Base-by-base conservation (phyloP, 1,284 basidiomycete species). In the Farysia itapuensis region DNA sequence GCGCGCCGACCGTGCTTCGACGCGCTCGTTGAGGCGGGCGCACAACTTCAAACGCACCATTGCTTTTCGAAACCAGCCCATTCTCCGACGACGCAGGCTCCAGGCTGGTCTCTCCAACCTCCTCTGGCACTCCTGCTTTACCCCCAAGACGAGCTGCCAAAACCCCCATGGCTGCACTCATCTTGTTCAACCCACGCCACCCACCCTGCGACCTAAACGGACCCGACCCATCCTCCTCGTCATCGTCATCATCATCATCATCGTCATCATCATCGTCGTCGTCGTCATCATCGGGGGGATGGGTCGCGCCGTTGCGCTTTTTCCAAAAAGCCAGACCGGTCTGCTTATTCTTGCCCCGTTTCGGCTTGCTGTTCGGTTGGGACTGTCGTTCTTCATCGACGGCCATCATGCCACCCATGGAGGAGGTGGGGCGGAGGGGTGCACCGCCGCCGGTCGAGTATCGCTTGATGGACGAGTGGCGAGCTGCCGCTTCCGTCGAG, bases 101-200 rank as follows among this genome's bases (percentile, higher is more conserved):
- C 23, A 61, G 42, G 39, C 58, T 56, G n/a, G 33, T 51, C 21
- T 51, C 43, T 6, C 28, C 46, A 21, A 45, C 42, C 25, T 53
- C 57, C 18, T 20, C 42, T 5, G 29, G 35, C 4, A 28, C 52
- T 21, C 33, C 15, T n/a, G 29, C 40, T 22, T 34, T 42, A 0
- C 24, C 51, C 22, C 54, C 59, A 23, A 63, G 29, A 5, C 45
- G 48, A 13, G 41, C 39, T 18, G 42, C 38, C 19, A 67, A 23
- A 13, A 40, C 47, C 26, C 35, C 44, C 40, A 70, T 48, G 22
- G 65, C 65, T 0, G 58, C 63, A 15, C 38, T 46, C 63, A 70
- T 70, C 63, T 63, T 66, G 33, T 50, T 64, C 25, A 66, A 32
- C 7, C 67, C 67, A n/a, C 44, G 43, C 67, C 67, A 70, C 7